Evolutionary conservation across 2,329 filamentous ascomycete species (phyloP).

Genomic region (Colletotrichum gigasporum): DNA sequence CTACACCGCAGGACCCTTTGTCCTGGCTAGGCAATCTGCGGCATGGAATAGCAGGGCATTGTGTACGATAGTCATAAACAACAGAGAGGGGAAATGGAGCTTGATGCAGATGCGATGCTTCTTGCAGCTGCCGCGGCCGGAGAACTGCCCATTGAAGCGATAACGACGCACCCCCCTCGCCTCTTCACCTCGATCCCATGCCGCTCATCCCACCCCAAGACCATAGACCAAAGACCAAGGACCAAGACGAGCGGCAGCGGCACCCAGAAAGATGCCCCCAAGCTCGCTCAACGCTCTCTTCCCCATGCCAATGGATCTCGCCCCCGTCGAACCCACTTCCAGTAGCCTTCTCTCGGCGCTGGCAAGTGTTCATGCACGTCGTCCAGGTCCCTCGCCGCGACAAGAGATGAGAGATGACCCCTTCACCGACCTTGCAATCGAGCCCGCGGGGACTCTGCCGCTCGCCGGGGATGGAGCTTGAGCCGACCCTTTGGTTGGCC

Average conservation of each 20-base stretch:
- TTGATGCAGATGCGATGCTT: slow-evolving; percentile 1
- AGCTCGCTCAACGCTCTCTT: background rate
- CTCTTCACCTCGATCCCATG: slow-evolving; percentile 9
- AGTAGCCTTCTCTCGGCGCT: slow-evolving; percentile 25
- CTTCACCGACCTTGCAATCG: slow-evolving; percentile 34
- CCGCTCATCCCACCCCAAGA: slow-evolving; percentile 3
- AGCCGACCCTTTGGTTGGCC: slow-evolving; percentile 10
- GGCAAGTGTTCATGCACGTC: slow-evolving; percentile 34
- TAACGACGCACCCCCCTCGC: slow-evolving; percentile 17
- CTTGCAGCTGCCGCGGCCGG: background rate
- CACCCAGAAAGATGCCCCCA: background rate
- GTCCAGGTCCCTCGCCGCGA: slow-evolving; percentile 16
- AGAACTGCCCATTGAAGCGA: slow-evolving; percentile 4
- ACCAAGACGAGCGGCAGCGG: background rate
- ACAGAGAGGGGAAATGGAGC: background rate
- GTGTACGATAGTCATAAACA: slow-evolving; percentile 4
- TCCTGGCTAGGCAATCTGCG: slow-evolving; percentile 28
- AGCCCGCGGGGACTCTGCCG: slow-evolving; percentile 16
- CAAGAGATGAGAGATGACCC: slow-evolving; percentile 18
- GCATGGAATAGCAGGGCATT: too few species aligned
- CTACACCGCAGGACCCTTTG: slow-evolving; percentile 31
- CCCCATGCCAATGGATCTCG: slow-evolving; percentile 25
- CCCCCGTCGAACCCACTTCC: slow-evolving; percentile 24
- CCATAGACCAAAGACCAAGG: too few species aligned
- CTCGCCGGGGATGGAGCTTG: slow-evolving; percentile 2